Evolutionary conservation across 1,139 yeast species (phyloP).

Genomic region (Hyphopichia burtonii): DNA sequence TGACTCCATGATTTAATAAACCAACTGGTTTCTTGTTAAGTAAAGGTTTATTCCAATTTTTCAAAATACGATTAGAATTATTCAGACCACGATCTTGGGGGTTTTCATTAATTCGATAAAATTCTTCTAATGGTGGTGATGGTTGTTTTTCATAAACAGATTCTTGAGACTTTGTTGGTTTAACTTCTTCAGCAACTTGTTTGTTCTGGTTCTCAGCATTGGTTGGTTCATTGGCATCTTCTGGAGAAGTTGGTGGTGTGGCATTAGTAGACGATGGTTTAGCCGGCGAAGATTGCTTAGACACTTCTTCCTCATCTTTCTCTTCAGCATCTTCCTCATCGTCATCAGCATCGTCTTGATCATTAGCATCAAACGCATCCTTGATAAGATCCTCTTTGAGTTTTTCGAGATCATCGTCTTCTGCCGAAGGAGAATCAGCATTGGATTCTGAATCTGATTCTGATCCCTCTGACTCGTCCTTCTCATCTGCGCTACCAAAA

Average conservation of each 20-base stretch:
- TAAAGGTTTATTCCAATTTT: slow-evolving; percentile 56
- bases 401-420: slow-evolving; percentile 6
- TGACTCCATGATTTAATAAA: slow-evolving; percentile 85
- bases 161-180: not conserved
- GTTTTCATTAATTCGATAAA: slow-evolving; percentile 52
- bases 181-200: not conserved
- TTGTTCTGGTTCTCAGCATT: not conserved
- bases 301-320: slow-evolving; percentile 17
- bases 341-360: slow-evolving; percentile 20
- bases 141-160: slow-evolving; percentile 1
- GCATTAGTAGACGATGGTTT: slow-evolving; percentile 13
- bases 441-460: too few species aligned
- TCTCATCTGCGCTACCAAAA: slow-evolving; percentile 14
- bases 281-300: not conserved
- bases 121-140: slow-evolving; percentile 23
- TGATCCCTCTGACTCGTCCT: too few species aligned
- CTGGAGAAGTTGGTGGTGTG: slow-evolving; percentile 49
- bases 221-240: slow-evolving; percentile 18
- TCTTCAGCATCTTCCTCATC: slow-evolving; percentile 15
- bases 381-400: slow-evolving; percentile 5
- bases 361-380: slow-evolving; percentile 11
- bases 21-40: slow-evolving; percentile 63
- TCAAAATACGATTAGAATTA: slow-evolving; percentile 49
- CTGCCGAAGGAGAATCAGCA: slow-evolving; percentile 11
- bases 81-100: slow-evolving; percentile 60